Percentiles rank a stretch among this genome's conserved stretches.
Conservation (phyloP, 805 yeast species). For the Candida qinlingensis region DNA sequence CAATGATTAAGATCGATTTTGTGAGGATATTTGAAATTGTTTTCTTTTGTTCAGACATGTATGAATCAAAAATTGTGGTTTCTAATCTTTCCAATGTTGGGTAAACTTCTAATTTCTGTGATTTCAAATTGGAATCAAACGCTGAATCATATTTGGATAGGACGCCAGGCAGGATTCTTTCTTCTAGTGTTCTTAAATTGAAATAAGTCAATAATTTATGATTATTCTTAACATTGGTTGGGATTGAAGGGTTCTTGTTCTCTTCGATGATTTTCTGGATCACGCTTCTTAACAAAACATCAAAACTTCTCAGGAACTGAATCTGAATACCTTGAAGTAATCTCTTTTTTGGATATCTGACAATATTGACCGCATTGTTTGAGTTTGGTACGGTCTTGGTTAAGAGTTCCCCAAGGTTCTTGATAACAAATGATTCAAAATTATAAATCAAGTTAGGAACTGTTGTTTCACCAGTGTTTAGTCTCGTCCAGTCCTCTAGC, state of each 20-base stretch:
- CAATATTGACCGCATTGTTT: slow-evolving; percentile 29
- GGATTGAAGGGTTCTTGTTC: slow-evolving; percentile 20
- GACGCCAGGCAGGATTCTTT: slow-evolving; percentile 41
- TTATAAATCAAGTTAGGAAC: slow-evolving; percentile 31
- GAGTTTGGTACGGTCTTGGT: slow-evolving; percentile 31
- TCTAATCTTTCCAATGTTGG: slow-evolving; percentile 44
- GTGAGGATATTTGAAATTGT: slow-evolving; percentile 33
- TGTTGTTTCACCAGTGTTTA: slow-evolving; percentile 31
- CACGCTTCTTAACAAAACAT: slow-evolving; percentile 39
- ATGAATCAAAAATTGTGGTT: slow-evolving; percentile 47
- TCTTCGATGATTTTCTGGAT: slow-evolving; percentile 37
- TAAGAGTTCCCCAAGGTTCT: slow-evolving; percentile 28
- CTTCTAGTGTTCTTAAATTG: slow-evolving; percentile 45
- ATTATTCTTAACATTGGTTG: slow-evolving; percentile 31
- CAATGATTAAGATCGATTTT: slow-evolving; percentile 34
- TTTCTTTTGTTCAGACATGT: slow-evolving; percentile 42
- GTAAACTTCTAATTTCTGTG: slow-evolving; percentile 40
- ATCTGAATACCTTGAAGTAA: slow-evolving; percentile 33
- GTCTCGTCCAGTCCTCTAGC: slow-evolving; percentile 35
- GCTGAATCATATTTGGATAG: slow-evolving; percentile 44
- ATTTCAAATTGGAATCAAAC: slow-evolving; percentile 41
- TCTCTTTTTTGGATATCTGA: slow-evolving; percentile 32
- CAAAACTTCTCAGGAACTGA: slow-evolving; percentile 40
- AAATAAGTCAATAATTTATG: slow-evolving; percentile 48
- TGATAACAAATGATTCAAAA: slow-evolving; percentile 30